Base-by-base conservation (phyloP, 225 moss, liverwort and hornwort species). In the Pseudisothecium myosuroides region DNA sequence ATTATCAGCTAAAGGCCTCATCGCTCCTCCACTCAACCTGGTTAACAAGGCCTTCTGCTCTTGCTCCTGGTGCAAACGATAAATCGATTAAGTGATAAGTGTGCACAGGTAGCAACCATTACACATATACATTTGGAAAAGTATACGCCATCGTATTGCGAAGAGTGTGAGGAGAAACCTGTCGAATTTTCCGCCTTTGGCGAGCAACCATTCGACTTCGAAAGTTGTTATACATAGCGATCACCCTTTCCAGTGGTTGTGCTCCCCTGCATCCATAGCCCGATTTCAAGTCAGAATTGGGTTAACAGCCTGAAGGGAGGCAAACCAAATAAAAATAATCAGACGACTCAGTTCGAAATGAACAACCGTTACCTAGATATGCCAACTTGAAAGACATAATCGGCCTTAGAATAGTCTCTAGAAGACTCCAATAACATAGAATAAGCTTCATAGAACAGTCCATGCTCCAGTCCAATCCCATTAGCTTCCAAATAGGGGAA, bases 381-480 rank as follows among this genome's bases (percentile, higher is more conserved):
- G 55, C 96, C 99, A 84, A 95, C 83, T 91, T 95, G 92, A 63
- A 96, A 99, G 69, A 96, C 93, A 81, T 94, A 95, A 81, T 96
- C 94, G 37, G 96, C 95, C 90, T 92, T 95, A 8, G 88, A 69
- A 85, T 93, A 99, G 45, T 96, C 94, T 85, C 95, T 94, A 88
- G 95, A 95, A 82, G 93, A 85, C 89, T 99, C 99, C 94, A 96
- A 86, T 85, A 95, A 87, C 85, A 95, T 99, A 60, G 96, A 95
- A 89, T 96, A 96, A 71, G 99, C 99, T 86, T 95, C 96, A 79
- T 99, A 99, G 64, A 95, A 97, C 18, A 99, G 90, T 76, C 96
- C 96, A 92, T 94, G 91, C 84, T 95, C 95, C 89, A 96, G 92
- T n/a, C 99, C 99, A 84, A 99, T 96, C 45, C 92, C 94, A 89